Base-by-base conservation (phyloP, 257 asterid species). In the Nicotiana obtusifolia region DNA sequence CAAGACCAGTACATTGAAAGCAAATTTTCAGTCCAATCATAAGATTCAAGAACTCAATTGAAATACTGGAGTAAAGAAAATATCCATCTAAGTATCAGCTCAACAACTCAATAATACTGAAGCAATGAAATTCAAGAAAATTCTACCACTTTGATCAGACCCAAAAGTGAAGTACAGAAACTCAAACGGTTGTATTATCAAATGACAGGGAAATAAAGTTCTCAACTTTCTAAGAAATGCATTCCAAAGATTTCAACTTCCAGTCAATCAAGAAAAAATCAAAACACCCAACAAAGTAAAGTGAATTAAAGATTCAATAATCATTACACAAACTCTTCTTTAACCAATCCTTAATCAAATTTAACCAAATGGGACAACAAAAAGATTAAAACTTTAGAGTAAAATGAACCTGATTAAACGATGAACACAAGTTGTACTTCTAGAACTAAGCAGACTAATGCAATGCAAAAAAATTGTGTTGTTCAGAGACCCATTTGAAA, bases 351-450 rank as follows among this genome's bases (percentile, higher is more conserved):
- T 19, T 10, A 41, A 60, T 20, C 30, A 60, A 60, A 60, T n/a
- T 33, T 15, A 44, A 33, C 41, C 30, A 35, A 84, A 31, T 47
- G 15, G 47, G 4, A 33, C 8, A 19, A 61, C 57, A 49, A n/a
- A 17, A 49, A 59, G 16, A 49, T 28, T 7, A 7, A 49, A 44
- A 44, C 22, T 28, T 62, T 28, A 52, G 30, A 80, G 76, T 28
- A 83, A 30, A 67, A 84, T 82, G 80, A n/a, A 94, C 97, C 95
- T 89, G 91, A 82, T 81, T 77, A 90, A 87, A 52, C 61, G 81
- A 73, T 68, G 80, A 80, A 79, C 73, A 64, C 28, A 62, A 62
- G 66, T 64, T 57, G 64, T 59, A 57, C 82, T 67, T 5, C 24
- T 66, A 47, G 68, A 11, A 49, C 22, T 82, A 47, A 47, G 0